phyloP scores from a whole-genome alignment of 768 basidiomycete species.

The Calocybe indica region DNA sequence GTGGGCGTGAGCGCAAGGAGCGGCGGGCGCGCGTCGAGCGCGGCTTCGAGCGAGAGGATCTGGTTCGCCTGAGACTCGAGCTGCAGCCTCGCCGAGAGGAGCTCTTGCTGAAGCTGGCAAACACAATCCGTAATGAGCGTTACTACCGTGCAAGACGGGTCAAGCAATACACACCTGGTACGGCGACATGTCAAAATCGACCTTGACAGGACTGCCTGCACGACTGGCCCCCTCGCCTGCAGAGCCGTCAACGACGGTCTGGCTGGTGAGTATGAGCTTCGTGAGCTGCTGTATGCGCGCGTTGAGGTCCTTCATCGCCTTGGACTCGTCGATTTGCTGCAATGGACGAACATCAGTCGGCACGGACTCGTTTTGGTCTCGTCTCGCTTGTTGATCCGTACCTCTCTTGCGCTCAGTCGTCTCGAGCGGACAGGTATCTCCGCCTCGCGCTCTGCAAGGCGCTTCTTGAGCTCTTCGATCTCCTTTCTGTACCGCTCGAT shows the following conservation, averaged over 20 bases:
- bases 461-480: slow-evolving; percentile 81
- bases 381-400: slow-evolving; percentile 11
- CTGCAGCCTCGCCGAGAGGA: slow-evolving; percentile 71
- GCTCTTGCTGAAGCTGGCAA: slow-evolving; percentile 76
- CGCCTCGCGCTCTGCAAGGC: slow-evolving; percentile 65
- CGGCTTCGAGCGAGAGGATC: slow-evolving; percentile 77
- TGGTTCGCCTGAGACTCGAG: slow-evolving; percentile 78
- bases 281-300: slow-evolving; percentile 76
- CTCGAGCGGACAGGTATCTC: slow-evolving; percentile 47
- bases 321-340: slow-evolving; percentile 79
- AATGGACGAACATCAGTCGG: neutral
- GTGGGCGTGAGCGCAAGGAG: slow-evolving; percentile 32
- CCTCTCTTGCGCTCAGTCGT: slow-evolving; percentile 47
- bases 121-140: neutral
- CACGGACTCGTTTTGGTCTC: neutral
- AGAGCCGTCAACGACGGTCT: slow-evolving; percentile 63
- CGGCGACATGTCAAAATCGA: slow-evolving; percentile 87
- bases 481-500: slow-evolving; percentile 93
- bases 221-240: slow-evolving; percentile 61
- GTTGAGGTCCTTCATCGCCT: slow-evolving; percentile 81
- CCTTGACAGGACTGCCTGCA: slow-evolving; percentile 78
- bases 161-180: slow-evolving; percentile 54
- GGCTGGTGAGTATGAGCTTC: slow-evolving; percentile 81
- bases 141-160: neutral
- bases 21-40: slow-evolving; percentile 65